A percentile compares a stretch with the other conserved stretches of the same genome.
phyloP scores from a whole-genome alignment of 352 stramenopile species.

The Pythium rishiriense region DNA sequence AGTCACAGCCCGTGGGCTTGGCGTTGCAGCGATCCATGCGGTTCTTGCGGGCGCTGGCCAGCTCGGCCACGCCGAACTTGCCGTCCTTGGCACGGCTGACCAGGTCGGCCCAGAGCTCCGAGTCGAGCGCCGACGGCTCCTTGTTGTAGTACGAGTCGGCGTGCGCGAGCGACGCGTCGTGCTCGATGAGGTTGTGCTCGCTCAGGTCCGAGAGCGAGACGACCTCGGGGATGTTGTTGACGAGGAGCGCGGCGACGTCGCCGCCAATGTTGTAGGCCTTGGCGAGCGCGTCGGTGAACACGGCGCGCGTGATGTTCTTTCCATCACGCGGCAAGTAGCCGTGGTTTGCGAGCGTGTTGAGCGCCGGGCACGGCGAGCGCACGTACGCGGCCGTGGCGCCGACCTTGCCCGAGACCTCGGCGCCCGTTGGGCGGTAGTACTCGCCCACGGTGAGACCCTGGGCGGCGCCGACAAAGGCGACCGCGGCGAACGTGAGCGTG shows the following conservation, averaged over 20 bases:
- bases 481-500: constrained; percentile 1
- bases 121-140: constrained; percentile 35
- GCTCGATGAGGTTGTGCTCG: constrained; percentile 50
- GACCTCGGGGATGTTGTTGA: constrained; percentile 17
- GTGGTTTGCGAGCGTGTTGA: constrained; percentile 44
- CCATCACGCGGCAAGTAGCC: constrained; percentile 45
- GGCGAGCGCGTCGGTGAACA: constrained; percentile 20
- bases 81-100: constrained; percentile 27
- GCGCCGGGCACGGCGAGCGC: constrained; percentile 35
- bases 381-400: constrained; percentile 25
- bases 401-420: constrained; percentile 22
- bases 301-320: constrained; percentile 31
- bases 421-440: constrained; percentile 26
- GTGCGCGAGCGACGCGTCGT: constrained; percentile 50
- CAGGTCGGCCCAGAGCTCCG: constrained; percentile 34
- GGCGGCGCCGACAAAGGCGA: not conserved
- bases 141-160: constrained; percentile 35
- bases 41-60: constrained; percentile 2
- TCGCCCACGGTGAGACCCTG: constrained; percentile 14
- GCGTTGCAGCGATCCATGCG: constrained; percentile 5
- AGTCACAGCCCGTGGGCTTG: constrained; percentile 14
- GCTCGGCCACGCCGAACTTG: constrained; percentile 14
- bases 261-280: constrained; percentile 26
- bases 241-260: constrained; percentile 15
- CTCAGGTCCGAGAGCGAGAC: constrained; percentile 36